Conservation (phyloP, 371 early-diverging fungal genomes). For the Apophysomyces ossiformis region DNA sequence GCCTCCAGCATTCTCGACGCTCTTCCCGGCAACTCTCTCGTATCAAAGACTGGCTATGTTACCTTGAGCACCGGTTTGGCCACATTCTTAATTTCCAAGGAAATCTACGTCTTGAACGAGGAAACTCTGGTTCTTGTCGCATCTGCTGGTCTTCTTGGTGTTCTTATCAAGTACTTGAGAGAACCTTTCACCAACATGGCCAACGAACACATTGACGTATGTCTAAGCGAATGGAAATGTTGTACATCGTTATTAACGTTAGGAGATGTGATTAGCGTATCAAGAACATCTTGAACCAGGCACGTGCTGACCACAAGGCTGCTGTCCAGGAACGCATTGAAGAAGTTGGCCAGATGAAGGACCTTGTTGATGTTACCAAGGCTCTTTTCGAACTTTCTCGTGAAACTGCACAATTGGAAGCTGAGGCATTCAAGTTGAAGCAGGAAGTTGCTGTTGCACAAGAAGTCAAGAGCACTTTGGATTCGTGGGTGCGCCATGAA, state of each 20-base stretch:
- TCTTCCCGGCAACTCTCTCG: slow-evolving; percentile 89
- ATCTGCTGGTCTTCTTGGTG: slow-evolving; percentile 75
- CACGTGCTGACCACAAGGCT: slow-evolving; percentile 91
- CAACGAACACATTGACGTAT: slow-evolving; percentile 75
- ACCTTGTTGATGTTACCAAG: slow-evolving; percentile 93
- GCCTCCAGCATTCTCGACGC: slow-evolving; percentile 88
- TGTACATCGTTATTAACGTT: background rate
- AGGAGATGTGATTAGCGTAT: slow-evolving; percentile 57
- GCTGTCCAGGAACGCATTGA: slow-evolving; percentile 89
- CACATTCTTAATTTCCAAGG: slow-evolving; percentile 92
- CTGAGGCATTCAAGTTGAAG: slow-evolving; percentile 92
- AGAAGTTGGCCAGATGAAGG: slow-evolving; percentile 90
- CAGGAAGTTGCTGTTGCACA: slow-evolving; percentile 82
- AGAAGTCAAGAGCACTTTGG: slow-evolving; percentile 90
- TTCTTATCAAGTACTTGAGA: slow-evolving; percentile 77
- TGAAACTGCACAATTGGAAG: slow-evolving; percentile 92
- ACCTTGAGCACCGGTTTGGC: slow-evolving; percentile 84
- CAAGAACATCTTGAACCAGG: slow-evolving; percentile 79
- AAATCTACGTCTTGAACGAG: slow-evolving; percentile 94
- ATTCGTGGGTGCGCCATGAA: slow-evolving; percentile 97
- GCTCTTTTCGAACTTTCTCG: slow-evolving; percentile 92
- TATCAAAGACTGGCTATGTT: slow-evolving; percentile 90
- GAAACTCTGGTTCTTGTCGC: slow-evolving; percentile 87
- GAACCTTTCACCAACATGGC: slow-evolving; percentile 91
- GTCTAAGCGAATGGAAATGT: slow-evolving; percentile 9